Percentiles rank a stretch among this genome's conserved stretches.
These are phyloP conservation scores for Sugiyamaella japonica DNA, from an alignment of 1,139 yeast species.

Conservation along the genomic window DNA sequence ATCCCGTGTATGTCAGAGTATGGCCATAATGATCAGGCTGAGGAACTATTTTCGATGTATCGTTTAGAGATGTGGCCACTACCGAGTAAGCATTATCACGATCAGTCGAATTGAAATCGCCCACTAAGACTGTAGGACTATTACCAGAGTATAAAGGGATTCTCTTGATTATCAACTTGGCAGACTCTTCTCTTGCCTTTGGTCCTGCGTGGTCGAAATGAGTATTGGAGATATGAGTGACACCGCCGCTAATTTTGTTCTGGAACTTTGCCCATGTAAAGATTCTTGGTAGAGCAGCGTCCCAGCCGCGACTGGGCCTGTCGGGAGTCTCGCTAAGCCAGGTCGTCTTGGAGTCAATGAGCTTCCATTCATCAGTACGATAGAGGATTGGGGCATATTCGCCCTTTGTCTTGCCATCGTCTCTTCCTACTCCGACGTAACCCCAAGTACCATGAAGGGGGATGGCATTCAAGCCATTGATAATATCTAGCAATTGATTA, in stretches of 20 bases:
- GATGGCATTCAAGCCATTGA: slow-evolving; percentile 35
- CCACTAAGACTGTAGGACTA: slow-evolving; percentile 35
- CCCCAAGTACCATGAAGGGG: slow-evolving; percentile 46
- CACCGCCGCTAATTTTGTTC: slow-evolving; percentile 16
- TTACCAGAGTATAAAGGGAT: slow-evolving; percentile 41
- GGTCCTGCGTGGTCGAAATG: slow-evolving; percentile 59
- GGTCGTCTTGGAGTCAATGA: slow-evolving; percentile 37
- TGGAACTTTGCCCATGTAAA: slow-evolving; percentile 45
- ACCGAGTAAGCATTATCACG: slow-evolving; percentile 51
- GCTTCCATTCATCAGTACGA: slow-evolving; percentile 43
- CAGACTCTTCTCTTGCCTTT: slow-evolving; percentile 50
- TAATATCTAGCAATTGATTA: slow-evolving; percentile 52
- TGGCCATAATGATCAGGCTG: slow-evolving; percentile 45
- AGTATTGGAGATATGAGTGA: slow-evolving; percentile 52
- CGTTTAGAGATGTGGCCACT: slow-evolving; percentile 42
- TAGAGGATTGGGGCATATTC: slow-evolving; percentile 51
- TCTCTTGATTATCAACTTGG: slow-evolving; percentile 48
- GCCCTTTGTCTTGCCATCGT: slow-evolving; percentile 47
- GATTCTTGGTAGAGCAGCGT: slow-evolving; percentile 52
- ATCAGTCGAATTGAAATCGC: slow-evolving; percentile 60
- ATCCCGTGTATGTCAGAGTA: slow-evolving; percentile 52
- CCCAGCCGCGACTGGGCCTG: slow-evolving; percentile 56
- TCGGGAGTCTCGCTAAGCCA: slow-evolving; percentile 45
- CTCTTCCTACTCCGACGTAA: slow-evolving; percentile 51
- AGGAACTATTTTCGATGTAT: slow-evolving; percentile 33